These are phyloP conservation scores for Pleurotus cornucopiae DNA, from an alignment of 768 basidiomycete genomes.

Conservation along the genomic window DNA sequence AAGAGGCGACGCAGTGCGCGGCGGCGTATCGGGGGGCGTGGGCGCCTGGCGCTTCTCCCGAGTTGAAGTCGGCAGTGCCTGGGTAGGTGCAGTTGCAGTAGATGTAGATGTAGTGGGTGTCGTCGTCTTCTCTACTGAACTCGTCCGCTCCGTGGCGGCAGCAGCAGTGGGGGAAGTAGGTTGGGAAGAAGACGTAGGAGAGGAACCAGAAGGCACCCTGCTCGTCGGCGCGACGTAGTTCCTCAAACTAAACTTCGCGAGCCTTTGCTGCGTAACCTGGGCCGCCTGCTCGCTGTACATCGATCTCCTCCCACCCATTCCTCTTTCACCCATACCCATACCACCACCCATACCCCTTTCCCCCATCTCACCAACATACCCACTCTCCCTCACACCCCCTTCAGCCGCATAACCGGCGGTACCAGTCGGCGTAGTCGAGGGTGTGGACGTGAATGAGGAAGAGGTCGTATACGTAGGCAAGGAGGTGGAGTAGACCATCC, in stretches of 20 bases:
- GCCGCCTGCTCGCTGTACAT: not conserved
- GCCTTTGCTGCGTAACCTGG: constrained; percentile 4
- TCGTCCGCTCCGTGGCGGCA: too few relatives aligned
- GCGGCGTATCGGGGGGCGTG: not conserved
- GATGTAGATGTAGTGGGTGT: not conserved
- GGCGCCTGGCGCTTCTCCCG: not conserved
- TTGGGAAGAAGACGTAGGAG: not conserved
- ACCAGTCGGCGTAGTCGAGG: not conserved
- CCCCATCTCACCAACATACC: not conserved
- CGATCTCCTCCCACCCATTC: not conserved
- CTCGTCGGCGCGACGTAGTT: constrained; percentile 29
- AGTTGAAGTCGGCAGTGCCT: not conserved
- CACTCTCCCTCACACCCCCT: too few relatives aligned
- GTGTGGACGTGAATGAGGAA: not conserved
- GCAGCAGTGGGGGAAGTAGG: too few relatives aligned
- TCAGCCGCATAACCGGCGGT: too few relatives aligned
- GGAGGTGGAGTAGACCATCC: not conserved
- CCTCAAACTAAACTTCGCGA: constrained; percentile 22
- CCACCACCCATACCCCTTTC: not conserved
- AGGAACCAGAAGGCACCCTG: not conserved
- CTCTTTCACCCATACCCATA: not conserved
- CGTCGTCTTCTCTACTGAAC: not conserved
- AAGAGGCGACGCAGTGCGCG: not conserved
- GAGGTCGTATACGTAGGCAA: not conserved
- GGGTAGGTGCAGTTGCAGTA: too few relatives aligned